phyloP scores from a whole-genome alignment of 495 filamentous ascomycete genomes.

The Xanthoparmelia taractica region DNA sequence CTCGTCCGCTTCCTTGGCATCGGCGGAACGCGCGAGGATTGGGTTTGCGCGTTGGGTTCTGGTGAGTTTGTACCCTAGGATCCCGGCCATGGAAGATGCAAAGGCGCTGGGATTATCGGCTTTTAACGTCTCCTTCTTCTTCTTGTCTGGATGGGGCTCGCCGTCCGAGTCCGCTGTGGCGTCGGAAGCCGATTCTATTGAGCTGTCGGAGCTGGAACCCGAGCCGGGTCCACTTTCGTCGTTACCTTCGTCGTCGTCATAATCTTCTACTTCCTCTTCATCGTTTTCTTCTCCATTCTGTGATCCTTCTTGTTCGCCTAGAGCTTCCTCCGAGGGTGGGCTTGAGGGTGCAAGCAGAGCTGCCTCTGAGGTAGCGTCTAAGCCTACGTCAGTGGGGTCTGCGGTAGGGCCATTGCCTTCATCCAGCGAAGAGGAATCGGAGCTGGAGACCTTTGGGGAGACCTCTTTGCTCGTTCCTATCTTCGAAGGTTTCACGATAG shows the following conservation, averaged over 20 bases:
- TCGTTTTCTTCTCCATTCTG: not conserved
- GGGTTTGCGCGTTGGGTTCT: slow-evolving; percentile 74
- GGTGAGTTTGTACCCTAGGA: slow-evolving; percentile 78
- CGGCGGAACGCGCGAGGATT: slow-evolving; percentile 67
- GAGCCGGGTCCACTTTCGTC: too few relatives aligned
- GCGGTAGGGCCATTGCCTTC: slow-evolving; percentile 52
- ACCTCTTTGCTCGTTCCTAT: not conserved
- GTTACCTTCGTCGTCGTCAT: not conserved
- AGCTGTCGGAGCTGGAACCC: slow-evolving; percentile 19
- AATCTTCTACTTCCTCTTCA: not conserved
- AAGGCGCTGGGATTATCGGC: slow-evolving; percentile 88
- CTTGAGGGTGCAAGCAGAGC: not conserved
- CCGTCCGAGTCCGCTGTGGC: not conserved
- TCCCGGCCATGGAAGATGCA: slow-evolving; percentile 83
- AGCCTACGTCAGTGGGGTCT: slow-evolving; percentile 60
- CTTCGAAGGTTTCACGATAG: not conserved
- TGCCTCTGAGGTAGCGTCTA: slow-evolving; percentile 38
- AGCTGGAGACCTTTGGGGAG: not conserved
- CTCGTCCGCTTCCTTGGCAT: slow-evolving; percentile 18
- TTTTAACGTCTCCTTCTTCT: slow-evolving; percentile 46
- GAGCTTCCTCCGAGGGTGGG: not conserved
- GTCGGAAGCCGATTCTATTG: slow-evolving; percentile 19
- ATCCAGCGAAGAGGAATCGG: slow-evolving; percentile 17
- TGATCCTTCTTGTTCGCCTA: not conserved
- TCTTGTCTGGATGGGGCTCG: slow-evolving; percentile 3